Conservation (phyloP, 1,284 basidiomycete genomes). For the Fistulinella staudtii region DNA sequence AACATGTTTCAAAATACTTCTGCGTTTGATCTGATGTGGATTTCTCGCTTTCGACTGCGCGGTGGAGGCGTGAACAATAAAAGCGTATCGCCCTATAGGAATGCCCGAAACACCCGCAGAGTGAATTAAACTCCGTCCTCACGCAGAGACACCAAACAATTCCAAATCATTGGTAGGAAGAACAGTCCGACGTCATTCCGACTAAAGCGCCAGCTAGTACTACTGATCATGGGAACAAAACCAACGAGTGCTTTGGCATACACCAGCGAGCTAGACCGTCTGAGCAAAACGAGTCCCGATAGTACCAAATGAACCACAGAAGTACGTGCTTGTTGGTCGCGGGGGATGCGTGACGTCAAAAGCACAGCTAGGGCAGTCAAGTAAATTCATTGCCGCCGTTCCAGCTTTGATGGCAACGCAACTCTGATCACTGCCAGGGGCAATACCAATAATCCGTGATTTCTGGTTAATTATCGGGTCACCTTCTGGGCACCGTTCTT, state of each 20-base stretch:
- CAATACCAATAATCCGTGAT: slow-evolving; percentile 26
- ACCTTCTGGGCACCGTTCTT: slow-evolving; percentile 31
- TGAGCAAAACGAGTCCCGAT: slow-evolving; percentile 22
- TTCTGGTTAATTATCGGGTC: slow-evolving; percentile 34
- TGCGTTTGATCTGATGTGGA: no score
- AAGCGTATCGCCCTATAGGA: no score
- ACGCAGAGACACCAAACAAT: no score
- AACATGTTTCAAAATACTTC: no score
- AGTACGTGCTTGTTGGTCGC: slow-evolving; percentile 19
- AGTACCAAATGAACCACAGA: slow-evolving; percentile 24
- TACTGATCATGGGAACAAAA: slow-evolving; percentile 18
- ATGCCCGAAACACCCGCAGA: no score
- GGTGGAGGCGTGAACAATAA: no score
- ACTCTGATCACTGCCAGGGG: slow-evolving; percentile 23
- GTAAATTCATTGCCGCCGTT: slow-evolving; percentile 27
- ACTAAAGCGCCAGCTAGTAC: no score
- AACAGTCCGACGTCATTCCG: no score
- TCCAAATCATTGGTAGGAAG: no score
- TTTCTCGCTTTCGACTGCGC: no score
- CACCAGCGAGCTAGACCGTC: slow-evolving; percentile 16
- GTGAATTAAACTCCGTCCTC: no score
- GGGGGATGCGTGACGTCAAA: slow-evolving; percentile 2
- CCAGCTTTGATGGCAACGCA: slow-evolving; percentile 8
- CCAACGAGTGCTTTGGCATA: slow-evolving; percentile 17
- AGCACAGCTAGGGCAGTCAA: slow-evolving; percentile 19